Evolutionary conservation across 331 rosid genomes (phyloP).

Genomic region (Phaseolus coccineus): DNA sequence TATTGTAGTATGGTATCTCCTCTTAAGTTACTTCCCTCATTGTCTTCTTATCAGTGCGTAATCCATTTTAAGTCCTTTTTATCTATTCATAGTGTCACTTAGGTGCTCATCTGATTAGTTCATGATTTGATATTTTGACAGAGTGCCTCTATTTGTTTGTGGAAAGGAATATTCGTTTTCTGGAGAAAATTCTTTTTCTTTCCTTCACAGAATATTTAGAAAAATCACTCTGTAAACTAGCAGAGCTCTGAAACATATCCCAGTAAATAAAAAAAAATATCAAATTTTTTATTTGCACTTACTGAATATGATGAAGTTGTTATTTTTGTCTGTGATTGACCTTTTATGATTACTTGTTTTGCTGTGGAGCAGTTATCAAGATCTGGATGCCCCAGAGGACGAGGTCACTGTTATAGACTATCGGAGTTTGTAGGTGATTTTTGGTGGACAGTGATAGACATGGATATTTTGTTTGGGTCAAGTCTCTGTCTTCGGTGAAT

Average conservation of each 20-base stretch:
- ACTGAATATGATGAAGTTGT: background rate
- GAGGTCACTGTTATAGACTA: conserved; percentile 99
- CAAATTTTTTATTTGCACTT: conserved; percentile 10
- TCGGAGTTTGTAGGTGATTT: conserved; percentile 76
- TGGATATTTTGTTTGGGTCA: conserved; percentile 16
- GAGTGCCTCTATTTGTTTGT: background rate
- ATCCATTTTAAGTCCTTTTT: background rate
- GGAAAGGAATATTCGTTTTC: conserved; percentile 3
- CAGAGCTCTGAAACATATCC: background rate
- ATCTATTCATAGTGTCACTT: background rate
- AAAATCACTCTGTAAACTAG: background rate
- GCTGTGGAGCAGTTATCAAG: conserved; percentile 82
- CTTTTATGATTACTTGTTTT: conserved; percentile 16
- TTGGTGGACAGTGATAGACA: conserved; percentile 35
- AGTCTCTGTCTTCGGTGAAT: conserved; percentile 1
- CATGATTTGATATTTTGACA: conserved; percentile 1
- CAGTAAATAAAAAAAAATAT: conserved; percentile 16
- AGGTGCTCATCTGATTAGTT: background rate
- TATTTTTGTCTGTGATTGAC: conserved; percentile 15
- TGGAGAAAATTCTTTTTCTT: background rate
- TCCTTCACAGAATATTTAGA: conserved; percentile 3
- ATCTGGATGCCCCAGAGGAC: conserved; percentile 94
- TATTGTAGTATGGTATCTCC: conserved; percentile 11
- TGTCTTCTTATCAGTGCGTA: background rate
- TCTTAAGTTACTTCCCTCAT: background rate